phyloP scores from a whole-genome alignment of 192 early-diverging fungal species.

The Coemansia sp. region DNA sequence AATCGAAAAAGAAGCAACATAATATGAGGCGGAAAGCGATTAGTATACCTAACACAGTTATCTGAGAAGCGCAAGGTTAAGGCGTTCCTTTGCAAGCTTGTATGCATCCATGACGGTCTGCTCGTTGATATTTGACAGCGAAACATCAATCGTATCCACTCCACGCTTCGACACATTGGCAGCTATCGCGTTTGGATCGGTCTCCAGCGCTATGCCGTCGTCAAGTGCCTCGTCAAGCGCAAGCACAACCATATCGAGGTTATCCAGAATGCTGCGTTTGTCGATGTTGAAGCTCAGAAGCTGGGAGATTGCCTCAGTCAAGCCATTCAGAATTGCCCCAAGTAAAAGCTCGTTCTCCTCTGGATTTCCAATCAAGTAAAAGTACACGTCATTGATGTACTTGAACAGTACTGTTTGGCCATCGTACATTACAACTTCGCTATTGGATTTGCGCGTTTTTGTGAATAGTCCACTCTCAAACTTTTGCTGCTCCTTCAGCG shows the following conservation, averaged over 20 bases:
- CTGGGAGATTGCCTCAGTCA: conserved; percentile 82
- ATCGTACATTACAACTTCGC: conserved; percentile 93
- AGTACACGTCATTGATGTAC: conserved; percentile 80
- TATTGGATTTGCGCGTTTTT: conserved; percentile 79
- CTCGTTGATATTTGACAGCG: conserved; percentile 63
- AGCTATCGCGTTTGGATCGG: conserved; percentile 73
- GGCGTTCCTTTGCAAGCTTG: conserved; percentile 75
- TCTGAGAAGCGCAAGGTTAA: conserved; percentile 65
- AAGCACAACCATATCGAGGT: conserved; percentile 87
- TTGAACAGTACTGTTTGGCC: conserved; percentile 89
- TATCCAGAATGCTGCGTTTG: conserved; percentile 86
- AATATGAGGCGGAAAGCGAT: not conserved
- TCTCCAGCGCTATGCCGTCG: conserved; percentile 81
- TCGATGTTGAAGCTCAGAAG: conserved; percentile 90
- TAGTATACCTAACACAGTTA: conserved; percentile 13
- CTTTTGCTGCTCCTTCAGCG: conserved; percentile 78
- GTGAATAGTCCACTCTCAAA: conserved; percentile 92
- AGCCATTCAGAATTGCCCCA: conserved; percentile 69
- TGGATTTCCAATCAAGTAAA: conserved; percentile 85
- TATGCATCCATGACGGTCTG: conserved; percentile 74
- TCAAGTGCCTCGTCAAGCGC: conserved; percentile 94
- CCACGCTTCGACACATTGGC: conserved; percentile 76
- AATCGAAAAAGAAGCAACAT: not conserved
- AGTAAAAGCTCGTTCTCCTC: conserved; percentile 97
- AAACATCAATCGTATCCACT: conserved; percentile 69